Evolutionary conservation across 352 stramenopile genomes (phyloP).

Genomic region (Globisporangium lucens): DNA sequence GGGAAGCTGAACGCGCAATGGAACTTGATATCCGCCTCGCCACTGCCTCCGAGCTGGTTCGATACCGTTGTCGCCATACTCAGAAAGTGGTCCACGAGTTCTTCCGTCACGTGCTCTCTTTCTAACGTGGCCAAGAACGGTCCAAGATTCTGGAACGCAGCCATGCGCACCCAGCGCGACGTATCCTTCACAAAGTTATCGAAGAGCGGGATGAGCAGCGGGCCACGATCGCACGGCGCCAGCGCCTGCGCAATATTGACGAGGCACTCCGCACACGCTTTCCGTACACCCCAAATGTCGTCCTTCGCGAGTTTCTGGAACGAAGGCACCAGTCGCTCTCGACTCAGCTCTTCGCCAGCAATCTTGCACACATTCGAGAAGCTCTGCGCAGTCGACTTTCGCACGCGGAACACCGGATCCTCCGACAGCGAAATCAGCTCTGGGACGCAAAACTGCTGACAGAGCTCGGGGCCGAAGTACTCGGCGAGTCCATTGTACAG

Average conservation of each 20-base stretch:
- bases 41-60: constrained; percentile 58
- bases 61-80: constrained; percentile 74
- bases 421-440: constrained; percentile 90
- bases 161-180: constrained; percentile 93
- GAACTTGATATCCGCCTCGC: constrained; percentile 88
- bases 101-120: constrained; percentile 73
- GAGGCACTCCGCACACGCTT: constrained; percentile 90
- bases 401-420: constrained; percentile 92
- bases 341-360: constrained; percentile 66
- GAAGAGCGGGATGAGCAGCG: constrained; percentile 87
- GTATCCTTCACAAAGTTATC: constrained; percentile 85
- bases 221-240: constrained; percentile 60
- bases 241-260: constrained; percentile 87
- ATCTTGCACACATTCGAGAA: constrained; percentile 89
- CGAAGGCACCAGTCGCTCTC: constrained; percentile 85
- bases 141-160: constrained; percentile 90
- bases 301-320: constrained; percentile 91
- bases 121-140: constrained; percentile 83
- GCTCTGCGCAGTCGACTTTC: constrained; percentile 90
- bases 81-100: constrained; percentile 79
- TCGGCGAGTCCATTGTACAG: constrained; percentile 91
- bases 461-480: constrained; percentile 86
- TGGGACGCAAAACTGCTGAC: constrained; percentile 91
- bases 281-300: constrained; percentile 93
- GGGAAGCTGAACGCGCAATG: constrained; percentile 93